Base-by-base conservation (phyloP, 208 protist species). In the Cochliopodium minus region DNA sequence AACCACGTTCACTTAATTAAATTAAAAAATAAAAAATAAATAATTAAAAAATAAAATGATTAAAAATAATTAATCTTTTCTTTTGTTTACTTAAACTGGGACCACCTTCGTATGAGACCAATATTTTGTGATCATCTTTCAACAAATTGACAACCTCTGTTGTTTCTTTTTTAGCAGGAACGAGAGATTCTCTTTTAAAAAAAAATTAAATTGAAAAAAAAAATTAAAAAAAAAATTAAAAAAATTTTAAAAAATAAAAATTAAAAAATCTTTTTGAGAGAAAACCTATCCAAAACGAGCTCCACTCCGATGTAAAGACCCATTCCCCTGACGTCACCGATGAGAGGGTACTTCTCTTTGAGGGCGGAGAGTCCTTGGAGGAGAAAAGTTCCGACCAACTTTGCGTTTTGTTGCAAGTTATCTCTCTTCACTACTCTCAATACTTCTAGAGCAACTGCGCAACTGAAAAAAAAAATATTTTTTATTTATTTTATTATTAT, bases 261-360 rank as follows among this genome's bases (percentile, higher is more conserved):
- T n/a, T n/a, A n/a, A n/a, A n/a, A n/a, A n/a, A n/a, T n/a, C n/a
- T n/a, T n/a, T n/a, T n/a, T n/a, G n/a, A n/a, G n/a, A n/a, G n/a
- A n/a, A n/a, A n/a, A n/a, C n/a, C n/a, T 10, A 53, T 77, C 64
- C 33, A 57, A 58, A n/a, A 75, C 67, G 29, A 79, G 45, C 59
- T 79, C 72, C 30, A 79, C 54, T 30, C 73, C 73, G 20, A 79
- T 15, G 38, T 76, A 72, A 17, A 79, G 64, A 22, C 73, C 78
- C 20, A 57, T 49, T 6, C 78, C 78, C 11, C 78, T 47, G 11
- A 83, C 73, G 45, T 83, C 74, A 33, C 70, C 77, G 53, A 84
- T 77, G 38, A 72, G 7, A n/a, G 43, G 23, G 61, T 76, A 35
- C 35, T 59, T 36, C 28, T 59, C 33, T 34, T 72, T 39, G n/a